These are phyloP conservation scores for Endocladia muricata DNA, from an alignment of 31 red algal species.

Conservation along the genomic window DNA sequence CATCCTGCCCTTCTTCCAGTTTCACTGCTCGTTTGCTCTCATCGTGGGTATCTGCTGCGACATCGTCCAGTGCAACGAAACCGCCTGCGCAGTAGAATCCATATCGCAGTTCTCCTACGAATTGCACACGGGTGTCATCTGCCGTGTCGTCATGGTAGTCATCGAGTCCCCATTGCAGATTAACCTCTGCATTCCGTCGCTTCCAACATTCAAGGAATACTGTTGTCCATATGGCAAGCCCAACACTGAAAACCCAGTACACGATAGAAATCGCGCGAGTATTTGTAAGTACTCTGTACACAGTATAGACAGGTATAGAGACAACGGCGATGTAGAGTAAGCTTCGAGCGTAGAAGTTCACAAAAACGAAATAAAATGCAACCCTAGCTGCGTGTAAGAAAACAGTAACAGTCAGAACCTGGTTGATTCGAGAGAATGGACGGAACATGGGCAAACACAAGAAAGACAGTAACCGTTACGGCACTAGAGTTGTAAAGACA, in stretches of 20 bases:
- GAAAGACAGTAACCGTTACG: background rate
- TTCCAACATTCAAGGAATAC: slow-evolving; percentile 75
- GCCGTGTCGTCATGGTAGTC: slow-evolving; percentile 62
- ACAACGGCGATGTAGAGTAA: slow-evolving; percentile 46
- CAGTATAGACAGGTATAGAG: slow-evolving; percentile 52
- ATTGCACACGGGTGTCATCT: slow-evolving; percentile 68
- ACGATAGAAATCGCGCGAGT: slow-evolving; percentile 22
- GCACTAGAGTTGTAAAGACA: no score
- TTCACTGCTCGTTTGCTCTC: no score
- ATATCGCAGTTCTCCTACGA: slow-evolving; percentile 36
- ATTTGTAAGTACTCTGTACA: slow-evolving; percentile 30
- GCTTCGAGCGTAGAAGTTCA: slow-evolving; percentile 55
- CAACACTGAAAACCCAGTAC: slow-evolving; percentile 36
- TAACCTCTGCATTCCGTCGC: slow-evolving; percentile 69
- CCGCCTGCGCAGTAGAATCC: slow-evolving; percentile 83
- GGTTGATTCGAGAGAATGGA: background rate
- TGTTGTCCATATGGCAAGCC: slow-evolving; percentile 69
- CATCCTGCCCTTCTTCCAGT: slow-evolving; percentile 13
- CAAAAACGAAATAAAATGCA: slow-evolving; percentile 76
- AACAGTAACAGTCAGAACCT: background rate
- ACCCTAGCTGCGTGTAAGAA: slow-evolving; percentile 38
- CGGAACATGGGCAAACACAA: background rate
- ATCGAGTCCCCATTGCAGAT: slow-evolving; percentile 63
- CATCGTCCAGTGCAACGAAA: slow-evolving; percentile 74
- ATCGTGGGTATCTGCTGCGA: slow-evolving; percentile 17